Base-by-base conservation (phyloP, 2,329 filamentous ascomycete genomes). In the Clarireedia sp. region DNA sequence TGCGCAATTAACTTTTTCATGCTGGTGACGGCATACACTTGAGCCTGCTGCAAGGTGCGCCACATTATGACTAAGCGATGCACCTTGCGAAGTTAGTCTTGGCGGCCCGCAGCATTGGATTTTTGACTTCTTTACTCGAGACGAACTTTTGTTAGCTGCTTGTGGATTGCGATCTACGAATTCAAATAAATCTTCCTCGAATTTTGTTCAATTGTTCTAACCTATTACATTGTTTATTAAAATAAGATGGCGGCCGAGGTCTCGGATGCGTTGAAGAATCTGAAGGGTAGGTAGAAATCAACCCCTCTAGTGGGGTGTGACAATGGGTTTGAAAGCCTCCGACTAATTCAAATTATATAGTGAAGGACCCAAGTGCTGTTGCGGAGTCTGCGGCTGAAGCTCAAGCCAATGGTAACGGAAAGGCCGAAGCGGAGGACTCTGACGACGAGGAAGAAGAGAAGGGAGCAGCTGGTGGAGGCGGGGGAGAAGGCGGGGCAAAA, bases 251-350 rank as follows among this genome's bases (percentile, higher is more conserved):
- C 65, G 23, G 64, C 63, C 17, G 63, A 64, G 57, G 51, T 59
- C 33, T 48, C 94, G 90, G 70, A 97, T 96, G 66, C 89, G 91
- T 80, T 95, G 94, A 70, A 92, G 86, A 66, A 97, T 90, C 73
- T 97, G 91, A 73, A 95, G 79, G 67, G 95, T 84, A 62, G 26
- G 48, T 29, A 44, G 41, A 52, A 26, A 38, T 36, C 6, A 12
- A 51, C 54, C 54, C 47, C 40, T 40, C 40, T 48, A 10, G 41
- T 33, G 17, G 33, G 29, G 19, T 48, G 46, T 23, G 7, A 14
- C 10, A 21, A 23, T 9, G 12, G 8, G 3, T 10, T 44, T 95
- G 43, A 19, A 17, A 53, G 17, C 19, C n/a, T 23, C 38, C 23
- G 21, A 50, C 36, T 21, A 29, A 54, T 60, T 17, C 16, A 50